Percentiles rank a stretch among this genome's conserved stretches.
Evolutionary conservation across 352 stramenopile genomes (phyloP).

Genomic region (Globisporangium abappressorium): DNA sequence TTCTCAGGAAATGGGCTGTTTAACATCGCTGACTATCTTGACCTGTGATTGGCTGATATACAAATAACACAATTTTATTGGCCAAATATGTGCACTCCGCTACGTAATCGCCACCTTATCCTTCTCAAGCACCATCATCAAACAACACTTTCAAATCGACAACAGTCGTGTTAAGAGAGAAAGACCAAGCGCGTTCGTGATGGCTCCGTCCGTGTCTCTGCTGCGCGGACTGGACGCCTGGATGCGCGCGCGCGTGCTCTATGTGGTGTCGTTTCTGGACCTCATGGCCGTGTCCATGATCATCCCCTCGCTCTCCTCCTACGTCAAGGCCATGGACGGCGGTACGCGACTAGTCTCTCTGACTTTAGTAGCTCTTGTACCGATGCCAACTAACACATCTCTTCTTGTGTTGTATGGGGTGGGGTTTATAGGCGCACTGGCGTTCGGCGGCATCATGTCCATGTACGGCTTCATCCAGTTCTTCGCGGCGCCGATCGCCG

Average conservation of each 20-base stretch:
- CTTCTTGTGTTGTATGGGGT: not conserved
- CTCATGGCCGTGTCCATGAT: slow-evolving; percentile 84
- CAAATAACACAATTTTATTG: too few relatives aligned
- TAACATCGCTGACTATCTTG: too few relatives aligned
- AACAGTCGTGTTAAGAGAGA: not conserved
- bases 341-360: slow-evolving; percentile 15
- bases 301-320: slow-evolving; percentile 74
- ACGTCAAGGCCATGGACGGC: slow-evolving; percentile 76
- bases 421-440: slow-evolving; percentile 32
- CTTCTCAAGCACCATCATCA: not conserved
- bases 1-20: too few relatives aligned
- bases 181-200: not conserved
- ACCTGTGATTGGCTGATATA: too few relatives aligned
- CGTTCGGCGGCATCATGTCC: slow-evolving; percentile 78
- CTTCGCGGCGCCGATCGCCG: slow-evolving; percentile 70
- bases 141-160: not conserved
- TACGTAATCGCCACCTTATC: too few relatives aligned
- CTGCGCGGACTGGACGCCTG: slow-evolving; percentile 16
- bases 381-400: not conserved
- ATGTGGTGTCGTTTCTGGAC: slow-evolving; percentile 78
- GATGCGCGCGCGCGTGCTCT: slow-evolving; percentile 52
- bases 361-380: not conserved
- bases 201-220: not conserved
- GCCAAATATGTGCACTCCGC: too few relatives aligned
- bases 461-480: slow-evolving; percentile 87